A percentile compares a stretch with the other conserved stretches of the same genome.
Evolutionary conservation across 192 early-diverging fungal species (phyloP).

Genomic region (Podila epicladia): DNA sequence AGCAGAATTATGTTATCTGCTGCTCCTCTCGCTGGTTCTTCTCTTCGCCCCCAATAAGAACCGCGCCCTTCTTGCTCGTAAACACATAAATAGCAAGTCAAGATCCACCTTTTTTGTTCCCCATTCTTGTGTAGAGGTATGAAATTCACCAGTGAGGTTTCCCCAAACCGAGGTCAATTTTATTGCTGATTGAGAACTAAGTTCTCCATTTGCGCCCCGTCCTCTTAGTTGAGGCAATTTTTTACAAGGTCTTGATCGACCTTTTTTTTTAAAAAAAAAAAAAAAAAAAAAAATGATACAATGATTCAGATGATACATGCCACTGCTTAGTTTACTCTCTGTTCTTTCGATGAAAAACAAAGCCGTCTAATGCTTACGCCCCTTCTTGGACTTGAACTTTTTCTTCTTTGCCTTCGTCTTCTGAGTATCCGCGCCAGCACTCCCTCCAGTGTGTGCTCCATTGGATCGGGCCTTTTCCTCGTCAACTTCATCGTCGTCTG

Average conservation of each 20-base stretch:
- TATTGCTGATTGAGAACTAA: slow-evolving; percentile 3
- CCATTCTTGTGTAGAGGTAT: not conserved
- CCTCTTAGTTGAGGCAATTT: too few species aligned
- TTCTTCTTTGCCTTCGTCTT: not conserved
- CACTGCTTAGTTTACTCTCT: not conserved
- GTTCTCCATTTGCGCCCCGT: not conserved
- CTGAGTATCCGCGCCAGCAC: not conserved
- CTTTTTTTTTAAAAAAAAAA: too few species aligned
- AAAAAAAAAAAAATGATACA: too few species aligned
- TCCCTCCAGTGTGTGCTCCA: too few species aligned
- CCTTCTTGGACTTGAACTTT: slow-evolving; percentile 9
- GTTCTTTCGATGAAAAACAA: not conserved
- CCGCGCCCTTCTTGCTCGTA: too few species aligned
- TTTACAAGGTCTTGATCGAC: too few species aligned
- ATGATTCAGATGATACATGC: not conserved
- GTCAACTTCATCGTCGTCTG: too few species aligned
- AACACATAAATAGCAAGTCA: too few species aligned
- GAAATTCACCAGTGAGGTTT: slow-evolving; percentile 5
- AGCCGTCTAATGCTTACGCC: not conserved
- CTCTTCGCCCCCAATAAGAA: too few species aligned
- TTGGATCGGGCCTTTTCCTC: too few species aligned
- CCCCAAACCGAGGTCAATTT: not conserved
- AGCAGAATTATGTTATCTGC: too few species aligned
- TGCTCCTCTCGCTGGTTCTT: too few species aligned
- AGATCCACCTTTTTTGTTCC: not conserved